These are phyloP conservation scores for Metschnikowia cerradonensis DNA, from an alignment of 805 yeast species.

Conservation along the genomic window DNA sequence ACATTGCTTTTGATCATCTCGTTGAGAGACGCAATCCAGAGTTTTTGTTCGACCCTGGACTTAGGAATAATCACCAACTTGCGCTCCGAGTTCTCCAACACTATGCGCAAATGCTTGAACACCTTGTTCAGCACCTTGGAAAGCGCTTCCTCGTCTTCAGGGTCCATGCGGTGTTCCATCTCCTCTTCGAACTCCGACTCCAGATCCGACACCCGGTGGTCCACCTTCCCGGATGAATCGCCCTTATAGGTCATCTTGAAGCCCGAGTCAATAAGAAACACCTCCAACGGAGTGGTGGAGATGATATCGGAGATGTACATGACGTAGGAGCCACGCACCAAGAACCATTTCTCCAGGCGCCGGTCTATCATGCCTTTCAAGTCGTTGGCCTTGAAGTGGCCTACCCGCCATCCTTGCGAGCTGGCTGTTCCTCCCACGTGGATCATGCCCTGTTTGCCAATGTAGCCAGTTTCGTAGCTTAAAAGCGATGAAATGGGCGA, in stretches of 20 bases:
- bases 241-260: conserved; percentile 56
- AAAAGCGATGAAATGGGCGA: conserved; percentile 83
- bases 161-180: conserved; percentile 21
- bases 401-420: conserved; percentile 93
- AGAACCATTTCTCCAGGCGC: conserved; percentile 88
- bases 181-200: conserved; percentile 46
- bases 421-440: conserved; percentile 78
- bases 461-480: conserved; percentile 74
- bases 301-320: conserved; percentile 82
- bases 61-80: conserved; percentile 68
- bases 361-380: conserved; percentile 83
- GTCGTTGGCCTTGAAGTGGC: conserved; percentile 77
- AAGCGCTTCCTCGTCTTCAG: conserved; percentile 17
- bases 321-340: conserved; percentile 79
- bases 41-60: conserved; percentile 57
- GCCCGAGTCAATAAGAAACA: conserved; percentile 78
- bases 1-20: conserved; percentile 62
- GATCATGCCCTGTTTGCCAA: conserved; percentile 86
- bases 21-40: conserved; percentile 74
- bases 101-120: conserved; percentile 49
- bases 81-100: conserved; percentile 71
- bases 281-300: conserved; percentile 86
- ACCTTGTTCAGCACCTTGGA: conserved; percentile 39
- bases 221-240: conserved; percentile 23
- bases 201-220: conserved; percentile 27